These are phyloP conservation scores for Gamsiella multidivaricata DNA, from an alignment of 192 early-diverging fungal species.

Conservation along the genomic window DNA sequence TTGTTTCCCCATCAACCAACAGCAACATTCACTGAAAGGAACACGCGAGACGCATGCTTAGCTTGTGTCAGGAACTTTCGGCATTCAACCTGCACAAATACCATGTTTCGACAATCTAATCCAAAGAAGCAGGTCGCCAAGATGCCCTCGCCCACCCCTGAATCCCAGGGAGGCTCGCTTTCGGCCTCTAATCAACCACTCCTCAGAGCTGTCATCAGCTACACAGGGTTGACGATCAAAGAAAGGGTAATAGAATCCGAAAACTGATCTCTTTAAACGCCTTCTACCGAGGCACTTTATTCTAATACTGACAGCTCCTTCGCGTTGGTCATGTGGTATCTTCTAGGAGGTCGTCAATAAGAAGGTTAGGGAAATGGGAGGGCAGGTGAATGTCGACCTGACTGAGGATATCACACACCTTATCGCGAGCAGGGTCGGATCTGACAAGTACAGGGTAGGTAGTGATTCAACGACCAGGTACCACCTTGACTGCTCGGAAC, in stretches of 20 bases:
- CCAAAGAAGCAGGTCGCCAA: not conserved
- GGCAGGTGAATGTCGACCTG: conserved; percentile 10
- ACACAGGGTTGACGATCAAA: conserved; percentile 15
- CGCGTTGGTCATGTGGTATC: not conserved
- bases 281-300: not conserved
- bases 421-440: conserved; percentile 14
- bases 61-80: not conserved
- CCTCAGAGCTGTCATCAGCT: conserved; percentile 3
- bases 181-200: not conserved
- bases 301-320: not conserved
- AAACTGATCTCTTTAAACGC: not conserved
- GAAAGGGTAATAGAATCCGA: conserved; percentile 12
- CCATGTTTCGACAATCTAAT: conserved; percentile 27
- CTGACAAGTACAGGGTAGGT: conserved; percentile 42
- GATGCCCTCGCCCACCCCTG: not conserved
- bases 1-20: too few species aligned
- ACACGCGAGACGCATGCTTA: too few species aligned
- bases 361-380: conserved; percentile 23
- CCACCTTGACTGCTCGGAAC: not conserved
- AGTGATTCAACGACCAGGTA: not conserved
- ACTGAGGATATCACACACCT: conserved; percentile 25
- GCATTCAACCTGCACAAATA: not conserved
- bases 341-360: conserved; percentile 10
- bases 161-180: not conserved
- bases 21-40: too few species aligned